Percentiles rank a stretch among this genome's conserved stretches.
Evolutionary conservation across 305 asterid genomes (phyloP).

Genomic region (Withania somnifera): DNA sequence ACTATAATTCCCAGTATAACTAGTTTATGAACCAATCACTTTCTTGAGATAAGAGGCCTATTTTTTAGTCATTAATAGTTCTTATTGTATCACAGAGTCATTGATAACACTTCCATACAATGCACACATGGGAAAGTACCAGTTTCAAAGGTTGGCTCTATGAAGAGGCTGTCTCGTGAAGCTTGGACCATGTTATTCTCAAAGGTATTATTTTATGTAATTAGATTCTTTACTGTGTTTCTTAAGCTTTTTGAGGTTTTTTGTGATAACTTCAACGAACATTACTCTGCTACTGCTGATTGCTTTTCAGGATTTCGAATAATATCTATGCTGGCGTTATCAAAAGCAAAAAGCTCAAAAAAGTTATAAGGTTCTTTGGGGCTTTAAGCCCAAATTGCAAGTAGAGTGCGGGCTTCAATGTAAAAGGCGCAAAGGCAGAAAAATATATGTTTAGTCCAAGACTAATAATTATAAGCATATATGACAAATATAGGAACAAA

Average conservation of each 20-base stretch:
- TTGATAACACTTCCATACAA: conserved; percentile 74
- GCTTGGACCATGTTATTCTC: conserved; percentile 76
- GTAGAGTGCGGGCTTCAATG: no score
- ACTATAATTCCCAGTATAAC: not conserved
- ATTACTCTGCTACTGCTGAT: not conserved
- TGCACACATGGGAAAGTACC: conserved; percentile 89
- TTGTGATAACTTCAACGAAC: not conserved
- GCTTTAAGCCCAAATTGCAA: no score
- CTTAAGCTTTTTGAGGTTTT: not conserved
- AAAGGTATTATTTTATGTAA: conserved; percentile 41
- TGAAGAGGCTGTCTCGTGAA: conserved; percentile 83
- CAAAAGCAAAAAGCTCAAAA: no score
- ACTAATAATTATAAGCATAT: no score
- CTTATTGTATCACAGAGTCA: conserved; percentile 43
- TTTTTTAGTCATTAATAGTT: not conserved
- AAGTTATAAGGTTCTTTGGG: no score
- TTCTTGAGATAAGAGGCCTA: not conserved
- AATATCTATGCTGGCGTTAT: not conserved
- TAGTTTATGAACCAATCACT: not conserved
- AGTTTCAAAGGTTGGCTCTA: conserved; percentile 48
- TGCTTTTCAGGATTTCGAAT: not conserved
- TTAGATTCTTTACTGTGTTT: not conserved
- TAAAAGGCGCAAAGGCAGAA: no score
- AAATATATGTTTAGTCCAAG: no score
- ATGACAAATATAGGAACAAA: no score